These are phyloP conservation scores for Nidularia pulvinata DNA, from an alignment of 768 basidiomycete genomes.

Conservation along the genomic window DNA sequence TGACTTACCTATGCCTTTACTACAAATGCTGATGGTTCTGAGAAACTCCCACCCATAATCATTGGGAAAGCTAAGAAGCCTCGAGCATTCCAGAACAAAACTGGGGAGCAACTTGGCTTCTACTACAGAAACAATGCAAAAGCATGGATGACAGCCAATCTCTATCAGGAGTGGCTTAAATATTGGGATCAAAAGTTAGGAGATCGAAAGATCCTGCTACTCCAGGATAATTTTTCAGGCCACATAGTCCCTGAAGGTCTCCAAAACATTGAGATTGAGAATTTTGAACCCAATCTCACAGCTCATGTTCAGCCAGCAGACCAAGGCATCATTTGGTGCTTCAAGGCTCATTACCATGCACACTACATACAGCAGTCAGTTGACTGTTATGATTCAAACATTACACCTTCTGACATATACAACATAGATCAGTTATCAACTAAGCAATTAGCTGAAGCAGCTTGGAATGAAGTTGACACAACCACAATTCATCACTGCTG, in stretches of 20 bases:
- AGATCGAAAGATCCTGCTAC: slow-evolving; percentile 16
- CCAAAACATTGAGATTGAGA: slow-evolving; percentile 12
- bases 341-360: slow-evolving; percentile 23
- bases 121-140: slow-evolving; percentile 25
- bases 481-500: slow-evolving; percentile 25
- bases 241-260: slow-evolving; percentile 10
- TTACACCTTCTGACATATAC: slow-evolving; percentile 21
- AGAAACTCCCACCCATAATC: slow-evolving; percentile 16
- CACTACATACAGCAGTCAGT: slow-evolving; percentile 17
- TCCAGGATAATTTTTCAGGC: slow-evolving; percentile 17
- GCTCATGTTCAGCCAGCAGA: slow-evolving; percentile 23
- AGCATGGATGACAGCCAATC: slow-evolving; percentile 24
- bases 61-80: slow-evolving; percentile 24
- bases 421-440: slow-evolving; percentile 25
- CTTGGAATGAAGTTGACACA: slow-evolving; percentile 22
- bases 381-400: slow-evolving; percentile 14
- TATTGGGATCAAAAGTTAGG: slow-evolving; percentile 14
- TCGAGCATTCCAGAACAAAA: slow-evolving; percentile 15
- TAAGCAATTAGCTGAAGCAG: slow-evolving; percentile 21
- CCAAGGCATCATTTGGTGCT: slow-evolving; percentile 22
- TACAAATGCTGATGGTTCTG: slow-evolving; percentile 21
- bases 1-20: slow-evolving; percentile 20
- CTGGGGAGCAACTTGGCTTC: slow-evolving; percentile 21
- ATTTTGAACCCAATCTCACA: slow-evolving; percentile 23
- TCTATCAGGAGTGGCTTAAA: slow-evolving; percentile 25